phyloP scores from a whole-genome alignment of 495 filamentous ascomycete genomes.

The Aspergillus hancockii region DNA sequence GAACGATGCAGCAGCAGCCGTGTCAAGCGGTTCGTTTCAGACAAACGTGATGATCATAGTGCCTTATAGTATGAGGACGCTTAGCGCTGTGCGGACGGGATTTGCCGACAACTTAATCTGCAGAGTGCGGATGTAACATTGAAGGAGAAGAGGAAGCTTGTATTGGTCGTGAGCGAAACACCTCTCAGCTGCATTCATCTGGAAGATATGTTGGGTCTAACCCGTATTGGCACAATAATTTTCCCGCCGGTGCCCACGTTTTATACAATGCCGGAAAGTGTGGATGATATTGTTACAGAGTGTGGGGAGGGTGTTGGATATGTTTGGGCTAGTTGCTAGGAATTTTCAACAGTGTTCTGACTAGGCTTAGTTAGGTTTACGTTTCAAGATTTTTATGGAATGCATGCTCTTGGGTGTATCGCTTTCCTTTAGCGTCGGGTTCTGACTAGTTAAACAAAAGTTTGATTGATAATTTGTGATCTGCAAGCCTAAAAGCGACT shows the following conservation, averaged over 20 bases:
- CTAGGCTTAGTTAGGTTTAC: background rate
- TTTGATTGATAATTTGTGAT: too few species aligned
- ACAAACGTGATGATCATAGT: slow-evolving; percentile 43
- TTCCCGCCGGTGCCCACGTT: slow-evolving; percentile 32
- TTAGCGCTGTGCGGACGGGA: slow-evolving; percentile 29
- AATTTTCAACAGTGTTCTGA: slow-evolving; percentile 26
- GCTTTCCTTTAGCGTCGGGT: too few species aligned
- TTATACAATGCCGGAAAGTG: slow-evolving; percentile 19
- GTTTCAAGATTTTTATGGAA: too few species aligned
- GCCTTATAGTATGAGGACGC: slow-evolving; percentile 45
- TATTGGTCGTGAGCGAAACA: slow-evolving; percentile 28
- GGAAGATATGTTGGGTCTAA: slow-evolving; percentile 28
- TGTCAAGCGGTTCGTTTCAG: slow-evolving; percentile 39
- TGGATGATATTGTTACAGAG: slow-evolving; percentile 31
- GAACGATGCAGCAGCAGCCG: slow-evolving; percentile 34
- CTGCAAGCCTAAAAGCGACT: too few species aligned
- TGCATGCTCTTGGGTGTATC: too few species aligned
- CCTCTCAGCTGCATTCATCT: slow-evolving; percentile 32
- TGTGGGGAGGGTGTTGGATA: slow-evolving; percentile 30
- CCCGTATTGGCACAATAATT: slow-evolving; percentile 21
- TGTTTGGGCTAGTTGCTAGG: slow-evolving; percentile 27
- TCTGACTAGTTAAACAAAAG: too few species aligned
- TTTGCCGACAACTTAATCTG: slow-evolving; percentile 31
- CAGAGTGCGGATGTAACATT: slow-evolving; percentile 31
- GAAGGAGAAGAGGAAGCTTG: slow-evolving; percentile 29